Evolutionary conservation across 2,329 filamentous ascomycete genomes (phyloP), one percentile per base, ranked within the genome.

Genomic region (Dendryphion nanum): DNA sequence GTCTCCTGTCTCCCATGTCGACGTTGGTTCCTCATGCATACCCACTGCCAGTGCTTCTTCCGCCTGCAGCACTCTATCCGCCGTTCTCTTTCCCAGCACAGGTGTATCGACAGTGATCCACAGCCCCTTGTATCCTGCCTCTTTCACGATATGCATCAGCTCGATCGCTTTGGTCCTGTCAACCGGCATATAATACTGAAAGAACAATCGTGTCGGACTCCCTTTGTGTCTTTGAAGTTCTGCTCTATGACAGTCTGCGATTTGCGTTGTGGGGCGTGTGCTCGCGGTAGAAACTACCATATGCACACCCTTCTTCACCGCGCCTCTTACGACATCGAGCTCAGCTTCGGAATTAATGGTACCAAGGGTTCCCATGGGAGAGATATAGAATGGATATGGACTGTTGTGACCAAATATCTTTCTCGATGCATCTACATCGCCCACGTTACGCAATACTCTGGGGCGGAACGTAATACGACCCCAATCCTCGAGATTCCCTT

Each of bases 1-100:
- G 72, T 38, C 81, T 51, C 8, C 77, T 69, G 2, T 73, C 72
- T 20, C 80, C 80, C 47, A 78, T 72, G 32, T 60, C 49, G 55
- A 80, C 16, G 69, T 69, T 0, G 69, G 67, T 42, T 68, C 68
- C 28, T 72, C 76, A 12, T 68, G 71, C 61, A 80, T 73, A 1
- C 77, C 74, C 4, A 72, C 69, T 8, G 59, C 61, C 2, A 76
- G 40, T 18, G 61, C 68, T 75, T 62, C 57, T 76, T 78, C 73
- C 4, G 73, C 72, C 37, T 64, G 59, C 5, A 64, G 41, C 18
- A 56, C 53, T 5, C 59, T 53, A 41, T 66, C 62, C n/a, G 54
- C 50, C 5, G 58, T 60, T 10, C 62, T 48, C 38, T 66, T 66
- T 0, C 62, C 62, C 1, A 64, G 47, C 3, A 64, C 41, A 1